A percentile compares a stretch with the other conserved stretches of the same genome.
Conservation (phyloP, 345 rosid species). For the Melaleuca quinquenervia region DNA sequence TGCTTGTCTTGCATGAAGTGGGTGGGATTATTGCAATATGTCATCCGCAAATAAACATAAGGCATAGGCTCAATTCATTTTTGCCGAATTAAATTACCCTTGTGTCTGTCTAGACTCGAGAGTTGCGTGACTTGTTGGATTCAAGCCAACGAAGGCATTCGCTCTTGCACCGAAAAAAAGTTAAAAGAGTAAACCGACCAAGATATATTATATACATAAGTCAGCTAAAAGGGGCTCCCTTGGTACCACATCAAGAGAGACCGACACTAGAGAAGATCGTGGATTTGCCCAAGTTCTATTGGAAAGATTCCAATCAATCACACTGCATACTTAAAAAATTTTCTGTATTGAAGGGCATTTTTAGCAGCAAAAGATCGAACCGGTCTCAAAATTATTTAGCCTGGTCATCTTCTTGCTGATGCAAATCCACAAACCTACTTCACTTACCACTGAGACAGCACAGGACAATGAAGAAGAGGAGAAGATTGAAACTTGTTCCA, state of each 20-base stretch:
- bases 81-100: no score
- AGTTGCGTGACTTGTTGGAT: no score
- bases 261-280: background rate
- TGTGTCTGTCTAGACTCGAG: no score
- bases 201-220: background rate
- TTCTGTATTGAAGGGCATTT: no score
- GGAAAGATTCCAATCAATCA: background rate
- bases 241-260: background rate
- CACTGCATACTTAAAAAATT: background rate
- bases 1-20: no score
- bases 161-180: background rate
- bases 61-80: no score
- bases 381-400: background rate
- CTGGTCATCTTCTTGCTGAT: background rate
- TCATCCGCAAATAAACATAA: no score
- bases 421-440: background rate
- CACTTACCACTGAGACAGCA: background rate
- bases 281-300: background rate
- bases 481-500: background rate
- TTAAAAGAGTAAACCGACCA: background rate
- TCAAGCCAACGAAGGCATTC: no score
- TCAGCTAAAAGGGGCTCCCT: background rate
- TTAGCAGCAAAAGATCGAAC: background rate
- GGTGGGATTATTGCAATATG: no score
- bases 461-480: no score